Conservation (phyloP, 108 stramenopile species). For the Cyclotella choctawhatcheeana region DNA sequence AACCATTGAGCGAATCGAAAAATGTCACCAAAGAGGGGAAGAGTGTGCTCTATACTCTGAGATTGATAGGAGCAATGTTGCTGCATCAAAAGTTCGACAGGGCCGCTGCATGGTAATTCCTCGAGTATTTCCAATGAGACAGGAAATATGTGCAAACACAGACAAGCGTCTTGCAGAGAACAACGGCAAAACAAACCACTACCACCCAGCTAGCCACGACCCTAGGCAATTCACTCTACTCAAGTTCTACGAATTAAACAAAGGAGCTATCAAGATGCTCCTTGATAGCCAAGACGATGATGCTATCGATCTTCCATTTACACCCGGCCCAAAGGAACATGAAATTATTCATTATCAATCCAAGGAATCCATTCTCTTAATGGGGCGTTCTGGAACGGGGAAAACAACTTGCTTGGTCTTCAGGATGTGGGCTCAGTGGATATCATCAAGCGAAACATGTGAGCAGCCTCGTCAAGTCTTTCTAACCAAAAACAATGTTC, state of each 20-base stretch:
- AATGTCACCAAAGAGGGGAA: conserved; percentile 53
- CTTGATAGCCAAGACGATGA: conserved; percentile 32
- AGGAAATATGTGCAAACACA: conserved; percentile 14
- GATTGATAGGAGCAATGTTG: conserved; percentile 19
- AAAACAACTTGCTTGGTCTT: conserved; percentile 62
- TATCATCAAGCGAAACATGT: conserved; percentile 1
- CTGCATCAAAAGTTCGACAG: neutral
- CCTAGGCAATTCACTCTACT: conserved; percentile 49
- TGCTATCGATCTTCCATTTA: conserved; percentile 54
- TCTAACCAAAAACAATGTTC: conserved; percentile 54
- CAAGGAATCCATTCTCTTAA: conserved; percentile 41
- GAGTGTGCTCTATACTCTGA: conserved; percentile 41
- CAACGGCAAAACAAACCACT: conserved; percentile 21
- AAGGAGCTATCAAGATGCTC: conserved; percentile 31
- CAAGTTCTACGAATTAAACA: conserved; percentile 59
- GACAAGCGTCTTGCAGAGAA: conserved; percentile 2
- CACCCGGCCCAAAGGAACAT: conserved; percentile 58
- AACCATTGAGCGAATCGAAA: conserved; percentile 51
- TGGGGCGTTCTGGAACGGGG: conserved; percentile 53
- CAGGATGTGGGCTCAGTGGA: conserved; percentile 51
- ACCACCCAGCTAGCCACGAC: conserved; percentile 51
- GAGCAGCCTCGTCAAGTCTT: conserved; percentile 49
- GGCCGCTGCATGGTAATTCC: conserved; percentile 15
- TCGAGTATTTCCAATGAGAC: conserved; percentile 39
- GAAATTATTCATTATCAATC: conserved; percentile 51